Base-by-base conservation (phyloP, 1,284 basidiomycete genomes). In the Tilletiaria anomala region DNA sequence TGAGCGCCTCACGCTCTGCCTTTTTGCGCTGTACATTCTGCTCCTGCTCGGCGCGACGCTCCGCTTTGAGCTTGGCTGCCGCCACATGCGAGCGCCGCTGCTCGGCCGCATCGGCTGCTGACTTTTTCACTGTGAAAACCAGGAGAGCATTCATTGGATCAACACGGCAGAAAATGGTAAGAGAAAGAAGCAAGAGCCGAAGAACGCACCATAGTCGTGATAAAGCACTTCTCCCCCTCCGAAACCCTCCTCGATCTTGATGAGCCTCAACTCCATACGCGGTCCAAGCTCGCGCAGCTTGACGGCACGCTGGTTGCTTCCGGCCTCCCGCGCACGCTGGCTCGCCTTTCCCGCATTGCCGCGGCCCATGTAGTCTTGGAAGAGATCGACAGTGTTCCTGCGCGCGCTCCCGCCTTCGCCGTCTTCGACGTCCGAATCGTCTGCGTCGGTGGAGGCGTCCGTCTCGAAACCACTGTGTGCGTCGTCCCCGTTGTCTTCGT, bases 231-330 rank as follows among this genome's bases (percentile, higher is more conserved):
- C 10, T 15, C 58, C 56, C 23, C 63, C 62, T 12, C 19, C 38
- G 31, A 85, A 72, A n/a, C 89, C 88, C 68, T 94, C 89, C 15
- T 80, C 78, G 49, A 99, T 85, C 73, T 99, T 99, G 62, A 96
- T 78, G 50, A 97, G 73, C 54, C 77, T 76, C 53, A 96, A 70
- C 69, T 97, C 93, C 78, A 97, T 80, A 55, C 93, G 73, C 20
- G 93, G 93, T 0, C 93, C 93, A 39, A 96, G 79, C 70, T 99
- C 93, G 43, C 89, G 82, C 43, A 99, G 72, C 47, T 80, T 75
- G 1, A 99, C 84, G 2, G 93, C 91, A 50, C 87, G 78, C 69
- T 83, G 79, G 62, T 83, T 78, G 2, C 87, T 88, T 11, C 32
- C 32, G 6, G 34, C 16, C 23, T 35, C 14, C 14, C 5, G 16